These are phyloP conservation scores for Eucalyptus camaldulensis DNA, from an alignment of 345 rosid species.

Conservation along the genomic window DNA sequence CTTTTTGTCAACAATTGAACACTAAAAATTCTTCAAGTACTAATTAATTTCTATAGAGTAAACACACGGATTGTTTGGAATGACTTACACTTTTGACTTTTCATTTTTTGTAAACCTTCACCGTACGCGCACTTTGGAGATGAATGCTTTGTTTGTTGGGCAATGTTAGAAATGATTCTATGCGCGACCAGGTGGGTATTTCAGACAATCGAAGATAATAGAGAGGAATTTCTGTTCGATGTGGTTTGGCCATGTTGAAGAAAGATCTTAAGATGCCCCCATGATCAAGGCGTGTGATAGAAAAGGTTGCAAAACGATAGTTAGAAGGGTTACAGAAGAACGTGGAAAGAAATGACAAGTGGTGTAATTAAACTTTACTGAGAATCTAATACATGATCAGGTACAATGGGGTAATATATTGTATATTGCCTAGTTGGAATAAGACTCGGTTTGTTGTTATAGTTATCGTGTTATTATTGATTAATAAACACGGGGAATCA, in stretches of 20 bases:
- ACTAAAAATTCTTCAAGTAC: background rate
- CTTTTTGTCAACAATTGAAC: background rate
- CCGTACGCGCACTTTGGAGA: background rate
- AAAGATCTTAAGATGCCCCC: background rate
- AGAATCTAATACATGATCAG: background rate
- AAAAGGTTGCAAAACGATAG: background rate
- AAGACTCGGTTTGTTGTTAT: background rate
- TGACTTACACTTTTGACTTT: background rate
- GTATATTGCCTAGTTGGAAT: background rate
- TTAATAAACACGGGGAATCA: background rate
- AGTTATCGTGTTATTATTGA: background rate
- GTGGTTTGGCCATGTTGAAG: background rate
- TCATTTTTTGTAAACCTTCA: background rate
- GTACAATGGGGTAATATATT: background rate
- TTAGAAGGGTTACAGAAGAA: background rate
- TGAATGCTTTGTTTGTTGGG: background rate
- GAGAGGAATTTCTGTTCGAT: background rate
- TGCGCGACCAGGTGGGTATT: background rate
- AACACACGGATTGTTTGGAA: background rate
- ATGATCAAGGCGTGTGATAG: background rate
- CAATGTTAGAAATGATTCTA: background rate
- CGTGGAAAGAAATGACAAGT: background rate
- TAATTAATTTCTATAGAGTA: background rate
- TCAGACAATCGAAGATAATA: background rate
- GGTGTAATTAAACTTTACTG: background rate